Evolutionary conservation across 2,329 filamentous ascomycete species (phyloP).

Genomic region (Ophioceras dolichostomum): DNA sequence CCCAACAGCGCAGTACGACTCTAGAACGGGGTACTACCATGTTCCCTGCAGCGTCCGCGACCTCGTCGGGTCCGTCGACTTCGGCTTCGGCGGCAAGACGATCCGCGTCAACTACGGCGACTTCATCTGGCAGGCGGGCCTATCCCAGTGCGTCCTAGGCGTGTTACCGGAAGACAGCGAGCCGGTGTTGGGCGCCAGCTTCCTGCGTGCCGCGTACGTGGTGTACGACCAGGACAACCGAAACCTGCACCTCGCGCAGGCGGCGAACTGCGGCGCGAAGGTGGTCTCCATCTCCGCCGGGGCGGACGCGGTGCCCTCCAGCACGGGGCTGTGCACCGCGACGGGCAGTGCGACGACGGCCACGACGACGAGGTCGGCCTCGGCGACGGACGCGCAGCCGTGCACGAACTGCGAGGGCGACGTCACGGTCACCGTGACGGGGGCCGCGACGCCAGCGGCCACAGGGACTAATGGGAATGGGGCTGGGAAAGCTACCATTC

Average conservation of each 20-base stretch:
- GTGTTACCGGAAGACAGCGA: constrained; percentile 6
- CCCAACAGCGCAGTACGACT: constrained; percentile 27
- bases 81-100: constrained; percentile 22
- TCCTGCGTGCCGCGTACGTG: constrained; percentile 13
- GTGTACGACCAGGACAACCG: constrained; percentile 4
- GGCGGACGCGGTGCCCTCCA: background rate
- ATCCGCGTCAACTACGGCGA: constrained; percentile 26
- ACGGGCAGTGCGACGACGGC: background rate
- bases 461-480: no score
- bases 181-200: constrained; percentile 14
- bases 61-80: constrained; percentile 22
- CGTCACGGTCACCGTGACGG: background rate
- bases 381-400: background rate
- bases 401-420: background rate
- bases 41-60: constrained; percentile 23
- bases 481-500: no score
- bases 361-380: background rate
- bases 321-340: constrained; percentile 1
- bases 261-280: constrained; percentile 1
- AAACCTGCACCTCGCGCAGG: constrained; percentile 3
- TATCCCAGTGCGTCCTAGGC: constrained; percentile 9
- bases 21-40: constrained; percentile 24
- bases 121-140: constrained; percentile 15
- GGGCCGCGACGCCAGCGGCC: no score
- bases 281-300: constrained; percentile 1